Base-by-base conservation (phyloP, 441 rosid species). In the Corymbia citriodora region DNA sequence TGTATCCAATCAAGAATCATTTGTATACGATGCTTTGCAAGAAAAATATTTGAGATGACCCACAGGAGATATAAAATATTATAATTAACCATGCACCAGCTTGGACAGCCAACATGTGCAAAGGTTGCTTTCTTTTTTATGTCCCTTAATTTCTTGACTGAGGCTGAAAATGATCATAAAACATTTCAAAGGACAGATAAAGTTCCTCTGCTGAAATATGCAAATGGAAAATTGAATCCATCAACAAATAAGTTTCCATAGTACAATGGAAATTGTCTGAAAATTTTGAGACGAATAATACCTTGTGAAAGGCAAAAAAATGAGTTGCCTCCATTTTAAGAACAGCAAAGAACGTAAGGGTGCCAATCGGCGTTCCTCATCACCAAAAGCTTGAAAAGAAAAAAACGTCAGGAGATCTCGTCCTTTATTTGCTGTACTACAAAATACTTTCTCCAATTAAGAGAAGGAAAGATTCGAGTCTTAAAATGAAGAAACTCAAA, bases 301-400 rank as follows among this genome's bases (percentile, higher is more conserved):
- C 99, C 99, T 95, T 98, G 94, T 96, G 96, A 94, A 97, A 98
- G 91, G 99, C 98, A 93, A 97, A 95, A 89, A 98, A 93, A 92
- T 98, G 98, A 72, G 99, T 96, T 90, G 99, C 96, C 92, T 97
- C 99, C 99, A 98, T 98, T 92, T 97, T 95, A 94, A 97, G 97
- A 81, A 98, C 98, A 23, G 97, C 99, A 88, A 97, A 98, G 93
- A 98, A 98, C 50, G 99, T 95, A 40, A 40, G 95, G 94, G 88
- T 94, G 97, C 87, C 93, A 92, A 94, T 97, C 99, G 91, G 96
- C 94, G 90, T 91, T 96, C 92, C 99, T 94, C 59, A 96, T 93
- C 88, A 94, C 45, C 45, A 40, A 95, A 92, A 91, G 87, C 90
- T 92, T 91, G 91, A 90, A 6, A 40, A 91, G 87, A 48, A 81